Conservation (phyloP, 1,284 basidiomycete genomes). For the Acaromyces ingoldii region DNA sequence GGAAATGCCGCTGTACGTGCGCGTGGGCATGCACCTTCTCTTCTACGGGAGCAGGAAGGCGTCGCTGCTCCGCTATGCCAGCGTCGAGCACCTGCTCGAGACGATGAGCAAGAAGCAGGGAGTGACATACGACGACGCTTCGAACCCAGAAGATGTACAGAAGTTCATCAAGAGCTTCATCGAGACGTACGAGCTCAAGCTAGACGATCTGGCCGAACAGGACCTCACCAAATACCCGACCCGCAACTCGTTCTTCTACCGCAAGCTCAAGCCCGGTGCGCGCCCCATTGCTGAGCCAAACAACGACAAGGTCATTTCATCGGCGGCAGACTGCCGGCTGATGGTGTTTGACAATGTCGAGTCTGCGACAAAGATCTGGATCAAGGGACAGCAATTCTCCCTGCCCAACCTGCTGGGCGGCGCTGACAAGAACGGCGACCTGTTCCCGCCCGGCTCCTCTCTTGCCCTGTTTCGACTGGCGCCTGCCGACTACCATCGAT, state of each 20-base stretch:
- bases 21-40: conserved; percentile 20
- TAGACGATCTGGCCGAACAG: conserved; percentile 78
- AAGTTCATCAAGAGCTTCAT: conserved; percentile 60
- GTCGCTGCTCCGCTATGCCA: conserved; percentile 8
- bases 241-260: conserved; percentile 88
- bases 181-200: conserved; percentile 78
- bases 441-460: conserved; percentile 60
- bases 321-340: conserved; percentile 85
- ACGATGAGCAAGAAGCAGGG: conserved; percentile 30
- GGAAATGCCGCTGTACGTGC: conserved; percentile 18
- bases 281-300: conserved; percentile 71
- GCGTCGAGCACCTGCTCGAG: conserved; percentile 24
- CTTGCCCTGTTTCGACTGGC: conserved; percentile 57
- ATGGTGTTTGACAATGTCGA: conserved; percentile 82
- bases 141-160: conserved; percentile 10
- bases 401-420: conserved; percentile 71
- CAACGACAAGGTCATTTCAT: conserved; percentile 72
- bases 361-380: conserved; percentile 86
- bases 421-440: conserved; percentile 15
- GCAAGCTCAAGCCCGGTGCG: conserved; percentile 77
- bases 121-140: conserved; percentile 21
- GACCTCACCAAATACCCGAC: conserved; percentile 74
- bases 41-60: conserved; percentile 8
- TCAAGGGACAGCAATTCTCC: conserved; percentile 91
- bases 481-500: conserved; percentile 25